phyloP scores from a whole-genome alignment of 345 rosid species.

The Kandelia obovata region DNA sequence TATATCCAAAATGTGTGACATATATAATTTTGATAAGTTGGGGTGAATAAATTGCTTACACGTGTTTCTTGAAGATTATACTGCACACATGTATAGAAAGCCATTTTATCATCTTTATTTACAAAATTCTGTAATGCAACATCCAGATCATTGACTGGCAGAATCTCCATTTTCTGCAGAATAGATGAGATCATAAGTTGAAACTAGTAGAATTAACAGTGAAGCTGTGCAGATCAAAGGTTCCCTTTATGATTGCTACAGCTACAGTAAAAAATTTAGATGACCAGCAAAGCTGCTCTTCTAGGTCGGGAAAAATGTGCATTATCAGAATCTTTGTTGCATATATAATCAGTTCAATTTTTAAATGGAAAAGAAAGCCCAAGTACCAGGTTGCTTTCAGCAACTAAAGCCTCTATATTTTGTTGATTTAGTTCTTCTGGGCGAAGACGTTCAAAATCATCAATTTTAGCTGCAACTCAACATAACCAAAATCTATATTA shows the following conservation, averaged over 20 bases:
- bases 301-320: conserved; percentile 3
- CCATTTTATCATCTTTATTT: conserved; percentile 91
- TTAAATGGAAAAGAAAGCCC: background rate
- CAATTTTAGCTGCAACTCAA: conserved; percentile 52
- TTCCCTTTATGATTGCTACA: too few relatives aligned
- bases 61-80: conserved; percentile 94
- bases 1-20: background rate
- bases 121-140: conserved; percentile 93
- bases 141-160: conserved; percentile 94
- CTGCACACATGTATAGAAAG: conserved; percentile 79
- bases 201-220: background rate
- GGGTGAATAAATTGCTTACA: conserved; percentile 44
- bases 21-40: conserved; percentile 3
- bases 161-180: conserved; percentile 96
- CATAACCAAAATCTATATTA: conserved; percentile 18
- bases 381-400: conserved; percentile 89
- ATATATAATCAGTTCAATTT: too few relatives aligned
- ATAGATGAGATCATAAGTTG: conserved; percentile 18
- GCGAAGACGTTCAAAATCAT: conserved; percentile 86
- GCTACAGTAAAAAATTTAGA: too few relatives aligned
- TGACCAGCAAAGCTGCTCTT: conserved; percentile 9
- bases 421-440: conserved; percentile 98
- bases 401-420: conserved; percentile 96
- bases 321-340: conserved; percentile 1
- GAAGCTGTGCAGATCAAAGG: background rate